Evolutionary conservation across 75 land plant species (phyloP).

Genomic region (Picea glauca): DNA sequence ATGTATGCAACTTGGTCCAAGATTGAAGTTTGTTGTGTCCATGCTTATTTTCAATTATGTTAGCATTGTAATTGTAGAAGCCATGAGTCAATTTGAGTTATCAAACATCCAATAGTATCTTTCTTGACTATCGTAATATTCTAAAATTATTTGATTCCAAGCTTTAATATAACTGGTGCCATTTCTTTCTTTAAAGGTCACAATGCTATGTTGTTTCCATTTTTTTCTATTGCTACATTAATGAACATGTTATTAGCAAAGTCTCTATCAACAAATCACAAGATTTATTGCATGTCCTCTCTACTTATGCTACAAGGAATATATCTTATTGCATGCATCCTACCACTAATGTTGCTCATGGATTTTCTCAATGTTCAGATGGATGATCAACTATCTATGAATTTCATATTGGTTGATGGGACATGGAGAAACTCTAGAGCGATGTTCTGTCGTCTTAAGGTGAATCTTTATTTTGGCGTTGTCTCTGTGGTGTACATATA

Average conservation of each 20-base stretch:
- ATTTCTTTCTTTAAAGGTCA: neutral
- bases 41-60: neutral
- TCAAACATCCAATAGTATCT: neutral
- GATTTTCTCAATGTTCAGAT: slow-evolving; percentile 31
- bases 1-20: neutral
- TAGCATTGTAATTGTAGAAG: neutral
- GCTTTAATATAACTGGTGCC: neutral
- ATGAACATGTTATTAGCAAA: neutral
- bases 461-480: slow-evolving; percentile 12
- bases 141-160: neutral
- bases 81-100: neutral
- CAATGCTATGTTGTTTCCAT: neutral
- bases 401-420: slow-evolving; percentile 89
- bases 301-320: neutral
- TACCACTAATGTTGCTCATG: neutral
- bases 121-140: neutral
- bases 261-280: neutral
- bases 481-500: too few species aligned
- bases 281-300: neutral
- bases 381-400: slow-evolving; percentile 26
- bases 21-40: neutral
- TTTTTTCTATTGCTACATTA: neutral
- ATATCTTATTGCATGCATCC: neutral
- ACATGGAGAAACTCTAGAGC: slow-evolving; percentile 97
- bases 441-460: slow-evolving; percentile 89